Evolutionary conservation across 139 green algal species (phyloP), one percentile per base, ranked within the genome.

Genomic region (Volvox reticuliferus): DNA sequence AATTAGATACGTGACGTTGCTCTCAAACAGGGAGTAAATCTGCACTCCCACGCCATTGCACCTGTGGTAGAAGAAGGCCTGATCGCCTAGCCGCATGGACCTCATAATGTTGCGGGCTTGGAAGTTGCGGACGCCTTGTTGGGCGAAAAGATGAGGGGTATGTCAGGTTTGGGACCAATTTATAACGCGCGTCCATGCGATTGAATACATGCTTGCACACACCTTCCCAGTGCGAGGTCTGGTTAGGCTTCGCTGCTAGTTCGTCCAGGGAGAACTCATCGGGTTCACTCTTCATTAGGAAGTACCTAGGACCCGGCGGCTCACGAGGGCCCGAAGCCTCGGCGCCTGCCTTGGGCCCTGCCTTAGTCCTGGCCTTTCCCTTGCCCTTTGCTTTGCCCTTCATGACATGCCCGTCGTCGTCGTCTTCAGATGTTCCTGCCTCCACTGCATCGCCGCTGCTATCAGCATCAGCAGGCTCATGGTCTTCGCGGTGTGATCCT

Each of bases 71-170:
- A 98, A 97, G 61, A 98, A 90, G 1, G 86, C 93, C 22, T 88
- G 35, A 33, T 98, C 95, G 6, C 94, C 95, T 44, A 91, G 19
- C 77, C 68, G 63, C 95, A 97, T 97, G 73, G 37, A 83, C 35
- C 92, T 90, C 94, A 98, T 95, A 87, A 97, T 92, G 87, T 98
- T 98, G 71, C 97, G 94, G 9, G 96, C 96, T 83, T 95, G 90
- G 24, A 91, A 89, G 84, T 96, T 97, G 26, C 96, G 89, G 33
- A 98, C 96, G 26, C 96, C 95, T 96, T 91, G 67, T 2, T 35
- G 13, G 26, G 22, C 65, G 28, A 36, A 16, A 37, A 61, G 28
- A 50, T 17, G 50, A 26, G 12, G n/a, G 61, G 61, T 73, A 12
- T 76, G 80, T 17, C 5, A 12, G 61, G 30, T 14, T 32, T 32